Percentiles rank a stretch among this genome's conserved stretches.
phyloP scores from a whole-genome alignment of 2,329 filamentous ascomycete genomes.

The Epicoccum sorghinum region DNA sequence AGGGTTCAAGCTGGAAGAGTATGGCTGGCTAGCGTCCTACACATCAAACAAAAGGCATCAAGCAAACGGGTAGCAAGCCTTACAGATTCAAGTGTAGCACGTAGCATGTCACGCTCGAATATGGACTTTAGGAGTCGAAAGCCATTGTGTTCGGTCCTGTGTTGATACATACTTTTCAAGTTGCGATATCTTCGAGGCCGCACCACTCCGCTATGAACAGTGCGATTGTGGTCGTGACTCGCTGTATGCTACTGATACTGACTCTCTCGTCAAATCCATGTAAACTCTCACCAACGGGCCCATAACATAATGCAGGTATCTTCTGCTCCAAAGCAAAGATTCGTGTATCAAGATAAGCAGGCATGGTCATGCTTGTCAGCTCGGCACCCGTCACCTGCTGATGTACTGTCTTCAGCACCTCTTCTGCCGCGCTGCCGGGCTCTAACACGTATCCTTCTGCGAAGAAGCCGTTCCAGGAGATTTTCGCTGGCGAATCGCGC shows the following conservation, averaged over 20 bases:
- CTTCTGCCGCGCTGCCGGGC: slow-evolving; percentile 23
- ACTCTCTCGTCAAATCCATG: slow-evolving; percentile 29
- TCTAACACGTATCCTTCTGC: slow-evolving; percentile 28
- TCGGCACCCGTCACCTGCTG: slow-evolving; percentile 19
- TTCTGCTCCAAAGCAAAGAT: slow-evolving; percentile 29
- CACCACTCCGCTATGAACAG: slow-evolving; percentile 30
- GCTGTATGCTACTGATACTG: slow-evolving; percentile 25
- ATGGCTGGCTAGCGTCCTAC: too few species aligned
- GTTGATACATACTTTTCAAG: too few species aligned
- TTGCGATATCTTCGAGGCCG: slow-evolving; percentile 18
- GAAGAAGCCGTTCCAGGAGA: slow-evolving; percentile 31
- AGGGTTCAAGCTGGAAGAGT: too few species aligned
- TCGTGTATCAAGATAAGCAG: slow-evolving; percentile 24
- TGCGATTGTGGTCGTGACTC: slow-evolving; percentile 25
- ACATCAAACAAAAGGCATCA: too few species aligned
- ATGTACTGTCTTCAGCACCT: slow-evolving; percentile 20
- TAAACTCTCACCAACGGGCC: slow-evolving; percentile 21
- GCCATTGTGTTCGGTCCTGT: not conserved
- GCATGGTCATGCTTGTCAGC: slow-evolving; percentile 22
- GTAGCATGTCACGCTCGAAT: too few species aligned
- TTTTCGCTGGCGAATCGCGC: slow-evolving; percentile 22
- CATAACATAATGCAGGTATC: slow-evolving; percentile 29
- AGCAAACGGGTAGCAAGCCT: too few species aligned
- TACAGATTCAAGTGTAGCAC: too few species aligned
- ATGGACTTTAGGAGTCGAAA: too few species aligned